Evolutionary conservation across 1,139 yeast genomes (phyloP).

Genomic region (Saccharomyces hybrid): DNA sequence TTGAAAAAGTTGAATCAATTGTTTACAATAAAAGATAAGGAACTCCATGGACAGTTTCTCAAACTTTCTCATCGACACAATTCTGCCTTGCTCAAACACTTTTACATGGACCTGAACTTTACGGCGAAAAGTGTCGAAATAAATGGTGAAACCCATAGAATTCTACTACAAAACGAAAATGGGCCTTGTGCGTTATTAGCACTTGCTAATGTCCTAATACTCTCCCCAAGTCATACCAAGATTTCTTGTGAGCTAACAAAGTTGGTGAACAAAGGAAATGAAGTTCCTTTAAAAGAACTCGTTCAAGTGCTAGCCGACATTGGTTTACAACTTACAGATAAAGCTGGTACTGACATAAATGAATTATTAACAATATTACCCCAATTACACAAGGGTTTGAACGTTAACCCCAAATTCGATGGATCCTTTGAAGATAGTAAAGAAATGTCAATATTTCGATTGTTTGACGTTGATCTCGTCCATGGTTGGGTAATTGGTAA

Average conservation of each 20-base stretch:
- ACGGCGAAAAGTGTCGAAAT: conserved; percentile 26
- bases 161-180: conserved; percentile 67
- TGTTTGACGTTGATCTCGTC: conserved; percentile 40
- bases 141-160: conserved; percentile 36
- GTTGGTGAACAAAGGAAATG: conserved; percentile 21
- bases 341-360: conserved; percentile 26
- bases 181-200: conserved; percentile 90
- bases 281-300: conserved; percentile 33
- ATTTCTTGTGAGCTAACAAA: conserved; percentile 23
- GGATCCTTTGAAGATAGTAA: conserved; percentile 50
- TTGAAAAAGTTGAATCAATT: neutral
- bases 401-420: conserved; percentile 64
- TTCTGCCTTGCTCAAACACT: neutral
- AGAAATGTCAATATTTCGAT: conserved; percentile 39
- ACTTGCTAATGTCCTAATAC: conserved; percentile 54
- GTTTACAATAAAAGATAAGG: neutral
- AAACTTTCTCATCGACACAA: neutral
- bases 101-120: conserved; percentile 12
- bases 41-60: neutral
- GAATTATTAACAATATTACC: conserved; percentile 44
- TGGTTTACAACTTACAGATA: conserved; percentile 30
- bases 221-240: conserved; percentile 35
- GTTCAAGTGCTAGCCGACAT: conserved; percentile 42
- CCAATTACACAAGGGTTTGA: conserved; percentile 59
- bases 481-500: conserved; percentile 45